phyloP scores from a whole-genome alignment of 768 basidiomycete species.

The Chalciporus piperatus region DNA sequence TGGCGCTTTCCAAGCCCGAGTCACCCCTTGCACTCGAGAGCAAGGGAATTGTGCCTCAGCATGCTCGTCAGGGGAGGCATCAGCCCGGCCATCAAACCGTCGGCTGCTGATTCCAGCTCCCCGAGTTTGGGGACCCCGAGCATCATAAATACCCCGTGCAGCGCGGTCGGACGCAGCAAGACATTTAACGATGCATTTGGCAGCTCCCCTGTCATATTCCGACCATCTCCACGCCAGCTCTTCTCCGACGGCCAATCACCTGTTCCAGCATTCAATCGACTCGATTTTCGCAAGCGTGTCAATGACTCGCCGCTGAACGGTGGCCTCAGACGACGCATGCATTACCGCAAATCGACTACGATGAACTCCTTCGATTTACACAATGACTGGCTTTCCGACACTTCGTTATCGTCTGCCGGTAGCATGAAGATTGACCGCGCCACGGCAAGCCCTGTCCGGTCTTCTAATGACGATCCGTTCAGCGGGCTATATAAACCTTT shows the following conservation, averaged over 20 bases:
- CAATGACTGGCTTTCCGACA: constrained; percentile 31
- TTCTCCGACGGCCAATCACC: constrained; percentile 37
- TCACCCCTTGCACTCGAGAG: constrained; percentile 66
- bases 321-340: constrained; percentile 28
- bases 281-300: constrained; percentile 34
- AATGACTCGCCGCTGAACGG: constrained; percentile 49
- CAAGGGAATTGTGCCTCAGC: constrained; percentile 62
- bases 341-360: constrained; percentile 26
- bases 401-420: constrained; percentile 25
- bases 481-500: constrained; percentile 42
- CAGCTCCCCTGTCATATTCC: constrained; percentile 39
- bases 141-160: constrained; percentile 29
- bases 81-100: constrained; percentile 45
- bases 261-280: constrained; percentile 27
- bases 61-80: constrained; percentile 55
- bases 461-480: constrained; percentile 45
- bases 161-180: constrained; percentile 23
- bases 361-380: constrained; percentile 29
- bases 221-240: constrained; percentile 40
- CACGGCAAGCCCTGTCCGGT: constrained; percentile 22
- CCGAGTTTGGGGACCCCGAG: constrained; percentile 30
- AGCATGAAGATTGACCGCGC: constrained; percentile 11
- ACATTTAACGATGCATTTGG: constrained; percentile 30
- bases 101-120: constrained; percentile 27
- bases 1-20: constrained; percentile 82